Base-by-base conservation (phyloP, 2,329 filamentous ascomycete species). In the Xylariaceae sp. region DNA sequence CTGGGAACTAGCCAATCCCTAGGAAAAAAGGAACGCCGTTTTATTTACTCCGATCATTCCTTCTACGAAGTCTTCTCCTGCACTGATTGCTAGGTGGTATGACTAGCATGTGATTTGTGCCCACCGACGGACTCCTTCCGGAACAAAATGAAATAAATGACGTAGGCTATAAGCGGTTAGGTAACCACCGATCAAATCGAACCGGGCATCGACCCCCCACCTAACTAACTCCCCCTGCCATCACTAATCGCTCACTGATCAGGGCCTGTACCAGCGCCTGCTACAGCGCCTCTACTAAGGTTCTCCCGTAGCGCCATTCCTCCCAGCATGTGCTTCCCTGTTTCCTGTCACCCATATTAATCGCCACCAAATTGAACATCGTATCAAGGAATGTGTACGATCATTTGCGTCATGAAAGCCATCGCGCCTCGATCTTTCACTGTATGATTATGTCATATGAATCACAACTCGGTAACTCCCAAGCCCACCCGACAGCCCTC, bases 71-170 rank as follows among this genome's bases (percentile, higher is more conserved):
- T 45, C 42, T 15, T n/a, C n/a, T 45, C 42, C 42, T n/a, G 42
- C 13, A 42, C 13, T 17, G 18, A 10, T n/a, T 53, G 58, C 55
- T 2, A 49, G 13, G 17, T 49, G 47, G 47, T 18, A 49, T 49
- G 47, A 30, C 47, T 49, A 49, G 51, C 61, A 63, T 63, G 61
- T 63, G 61, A 63, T 58, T 44, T 56, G 55, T 58, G 55, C 52
- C 60, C 61, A 60, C 61, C 48, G 34, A 39, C 47, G 17, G 15
- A 48, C 15, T 48, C 45, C 45, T 48, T 17, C 45, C 45, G 45
- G n/a, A 48, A 17, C n/a, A 9, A 42, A 30, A 17, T 17, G n/a
- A 9, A 18, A n/a, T 11, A 23, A 23, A 49, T 49, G 47, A 49
- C 47, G 47, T 49, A 49, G 47, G 9, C 45, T 15, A 15, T 13